These are phyloP conservation scores for Rhexocercosporidium sp. DNA, from an alignment of 2,329 filamentous ascomycete species.

Conservation along the genomic window DNA sequence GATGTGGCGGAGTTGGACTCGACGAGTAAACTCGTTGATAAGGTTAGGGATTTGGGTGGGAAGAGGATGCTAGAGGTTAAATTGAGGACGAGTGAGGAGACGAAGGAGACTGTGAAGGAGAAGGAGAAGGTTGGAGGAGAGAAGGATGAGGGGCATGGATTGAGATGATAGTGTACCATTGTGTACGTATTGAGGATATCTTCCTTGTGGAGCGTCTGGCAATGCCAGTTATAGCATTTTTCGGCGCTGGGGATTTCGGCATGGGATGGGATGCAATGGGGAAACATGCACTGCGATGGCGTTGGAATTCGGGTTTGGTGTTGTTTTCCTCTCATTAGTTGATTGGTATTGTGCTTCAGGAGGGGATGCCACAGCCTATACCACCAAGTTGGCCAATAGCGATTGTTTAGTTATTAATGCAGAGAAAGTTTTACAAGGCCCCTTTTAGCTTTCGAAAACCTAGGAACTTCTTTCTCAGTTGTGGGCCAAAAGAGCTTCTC, in stretches of 20 bases:
- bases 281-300: slow-evolving; percentile 23
- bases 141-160: slow-evolving; percentile 11
- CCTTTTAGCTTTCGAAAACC: too few relatives aligned
- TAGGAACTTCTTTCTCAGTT: too few relatives aligned
- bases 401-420: background rate
- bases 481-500: too few relatives aligned
- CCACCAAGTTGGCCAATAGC: background rate
- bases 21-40: slow-evolving; percentile 70
- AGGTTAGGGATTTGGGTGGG: slow-evolving; percentile 74
- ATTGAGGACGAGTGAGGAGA: slow-evolving; percentile 6
- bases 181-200: background rate
- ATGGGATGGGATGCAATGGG: slow-evolving; percentile 1
- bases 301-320: slow-evolving; percentile 6
- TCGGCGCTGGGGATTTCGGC: slow-evolving; percentile 18
- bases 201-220: background rate
- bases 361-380: background rate
- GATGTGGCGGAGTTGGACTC: slow-evolving; percentile 77
- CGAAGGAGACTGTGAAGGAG: slow-evolving; percentile 1
- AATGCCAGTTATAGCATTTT: slow-evolving; percentile 2
- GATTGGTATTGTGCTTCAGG: background rate
- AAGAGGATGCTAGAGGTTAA: slow-evolving; percentile 52
- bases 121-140: background rate
- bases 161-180: slow-evolving; percentile 8
- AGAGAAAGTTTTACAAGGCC: background rate
- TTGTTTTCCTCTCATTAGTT: background rate